Evolutionary conservation across 202 grass and related monocot genomes (phyloP), one percentile per base, ranked within the genome.

Genomic region (Eragrostis tef): DNA sequence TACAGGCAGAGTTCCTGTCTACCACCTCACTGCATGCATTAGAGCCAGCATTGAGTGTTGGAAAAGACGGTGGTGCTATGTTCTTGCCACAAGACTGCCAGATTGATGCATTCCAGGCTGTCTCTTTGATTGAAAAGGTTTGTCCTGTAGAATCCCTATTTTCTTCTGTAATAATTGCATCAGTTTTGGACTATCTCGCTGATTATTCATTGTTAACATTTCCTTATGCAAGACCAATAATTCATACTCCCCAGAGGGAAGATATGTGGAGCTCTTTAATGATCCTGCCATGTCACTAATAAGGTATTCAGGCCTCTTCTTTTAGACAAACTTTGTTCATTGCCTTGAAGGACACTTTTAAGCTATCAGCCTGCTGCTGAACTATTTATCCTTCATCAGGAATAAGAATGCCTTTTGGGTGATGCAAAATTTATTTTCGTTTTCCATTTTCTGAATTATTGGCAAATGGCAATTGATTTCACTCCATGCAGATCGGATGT

Each of bases 51-150:
- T 67, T 98, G 43, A 44, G 64, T 62, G 90, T 93, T 81, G 88
- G 90, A 74, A 81, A 87, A 5, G 84, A 94, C 80, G 90, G 88
- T 22, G 92, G 88, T 84, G 95, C 92, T 79, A 88, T 90, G 69
- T 90, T 93, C 67, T 71, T 98, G 67, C 88, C 88, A 3, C 83
- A 92, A 34, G 94, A 97, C 61, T 92, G 88, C 73, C 89, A 94
- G 58, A 75, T 94, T 68, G 94, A 94, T 83, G 94, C 91, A 0
- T 86, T 84, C 74, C 82, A 87, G 82, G 85, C 95, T 11, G 88
- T 94, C 69, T 92, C 95, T 53, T 94, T 83, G 63, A 93, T 98
- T 71, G 84, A 94, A 91, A 92, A 97, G 91, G 94, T 97, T 82
- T 80, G n/a, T 62, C 75, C 9, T 70, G 2, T 34, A 46, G 3